Conservation (phyloP, 345 rosid genomes). For the Eucalyptus sp. region DNA sequence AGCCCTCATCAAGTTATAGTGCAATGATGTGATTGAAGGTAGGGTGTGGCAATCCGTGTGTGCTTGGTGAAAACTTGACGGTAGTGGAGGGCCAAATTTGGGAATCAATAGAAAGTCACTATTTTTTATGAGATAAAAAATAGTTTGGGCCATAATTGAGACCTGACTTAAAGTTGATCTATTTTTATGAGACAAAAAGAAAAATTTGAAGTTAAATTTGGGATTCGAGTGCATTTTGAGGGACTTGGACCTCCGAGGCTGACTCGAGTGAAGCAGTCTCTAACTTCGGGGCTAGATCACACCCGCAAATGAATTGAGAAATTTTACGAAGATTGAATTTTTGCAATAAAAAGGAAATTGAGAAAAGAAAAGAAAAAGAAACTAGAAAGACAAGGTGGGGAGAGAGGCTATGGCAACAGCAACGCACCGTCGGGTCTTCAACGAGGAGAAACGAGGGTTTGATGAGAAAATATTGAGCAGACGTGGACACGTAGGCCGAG, state of each 20-base stretch:
- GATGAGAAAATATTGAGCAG: neutral
- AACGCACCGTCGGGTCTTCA: neutral
- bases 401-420: neutral
- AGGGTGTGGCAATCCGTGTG: neutral
- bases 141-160: neutral
- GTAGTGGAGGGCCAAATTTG: neutral
- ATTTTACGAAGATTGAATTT: neutral
- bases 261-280: neutral
- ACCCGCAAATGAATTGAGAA: neutral
- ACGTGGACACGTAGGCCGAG: neutral
- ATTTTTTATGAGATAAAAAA: neutral
- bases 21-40: neutral
- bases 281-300: neutral
- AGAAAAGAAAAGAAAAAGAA: neutral
- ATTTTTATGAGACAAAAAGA: neutral
- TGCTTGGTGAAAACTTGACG: neutral
- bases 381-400: neutral
- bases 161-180: neutral
- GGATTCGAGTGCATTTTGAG: neutral
- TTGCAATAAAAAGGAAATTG: neutral
- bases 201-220: neutral
- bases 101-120: neutral
- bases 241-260: neutral
- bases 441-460: neutral
- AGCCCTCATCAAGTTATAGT: neutral